These are phyloP conservation scores for Ophiostoma quercus DNA, from an alignment of 2,329 filamentous ascomycete genomes.

Conservation along the genomic window DNA sequence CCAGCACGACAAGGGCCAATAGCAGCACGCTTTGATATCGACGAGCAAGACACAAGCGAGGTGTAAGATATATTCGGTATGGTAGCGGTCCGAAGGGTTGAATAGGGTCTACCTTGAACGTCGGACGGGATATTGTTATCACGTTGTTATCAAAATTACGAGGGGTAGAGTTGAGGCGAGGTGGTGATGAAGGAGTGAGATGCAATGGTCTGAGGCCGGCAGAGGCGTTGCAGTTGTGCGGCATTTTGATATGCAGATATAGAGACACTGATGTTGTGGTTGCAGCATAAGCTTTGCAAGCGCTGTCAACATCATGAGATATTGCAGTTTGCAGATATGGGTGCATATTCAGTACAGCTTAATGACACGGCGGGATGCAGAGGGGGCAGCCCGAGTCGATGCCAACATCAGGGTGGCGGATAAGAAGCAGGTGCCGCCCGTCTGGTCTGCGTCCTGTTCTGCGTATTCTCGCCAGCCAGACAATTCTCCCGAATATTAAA, in stretches of 20 bases:
- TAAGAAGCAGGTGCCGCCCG: not conserved
- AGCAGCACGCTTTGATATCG: slow-evolving; percentile 22
- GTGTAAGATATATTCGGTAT: not conserved
- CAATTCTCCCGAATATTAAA: not conserved
- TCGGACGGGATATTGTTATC: not conserved
- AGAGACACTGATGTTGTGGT: not conserved
- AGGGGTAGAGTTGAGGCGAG: not conserved
- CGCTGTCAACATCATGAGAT: not conserved
- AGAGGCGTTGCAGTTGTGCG: slow-evolving; percentile 3
- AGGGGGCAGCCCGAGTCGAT: not conserved
- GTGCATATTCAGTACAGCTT: not conserved
- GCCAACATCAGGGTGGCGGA: not conserved
- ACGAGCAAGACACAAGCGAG: slow-evolving; percentile 17
- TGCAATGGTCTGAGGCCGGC: not conserved
- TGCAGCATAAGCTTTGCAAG: not conserved
- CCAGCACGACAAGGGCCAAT: slow-evolving; percentile 19
- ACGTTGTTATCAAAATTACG: not conserved
- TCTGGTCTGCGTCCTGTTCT: not conserved
- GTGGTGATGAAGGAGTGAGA: not conserved
- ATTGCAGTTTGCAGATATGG: not conserved
- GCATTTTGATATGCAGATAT: not conserved
- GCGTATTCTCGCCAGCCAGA: not conserved
- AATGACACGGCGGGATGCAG: not conserved
- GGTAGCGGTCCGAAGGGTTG: slow-evolving; percentile 10
- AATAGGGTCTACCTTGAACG: not conserved